These are phyloP conservation scores for Lunasporangiospora selenospora DNA, from an alignment of 192 early-diverging fungal genomes.

Conservation along the genomic window DNA sequence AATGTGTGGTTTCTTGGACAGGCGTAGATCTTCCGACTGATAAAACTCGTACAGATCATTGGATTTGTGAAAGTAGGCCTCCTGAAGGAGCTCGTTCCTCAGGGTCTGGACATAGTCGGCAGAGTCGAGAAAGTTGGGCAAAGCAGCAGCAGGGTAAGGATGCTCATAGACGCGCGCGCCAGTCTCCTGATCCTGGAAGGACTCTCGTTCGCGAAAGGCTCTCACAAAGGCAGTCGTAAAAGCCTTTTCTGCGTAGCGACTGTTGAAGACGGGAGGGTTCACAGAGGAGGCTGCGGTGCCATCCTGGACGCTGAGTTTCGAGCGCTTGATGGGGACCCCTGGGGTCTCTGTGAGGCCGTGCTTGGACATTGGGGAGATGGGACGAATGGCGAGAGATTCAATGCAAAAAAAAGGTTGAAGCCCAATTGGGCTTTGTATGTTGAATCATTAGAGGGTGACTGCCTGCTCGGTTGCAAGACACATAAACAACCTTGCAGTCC, in stretches of 20 bases:
- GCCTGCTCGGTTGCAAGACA: no score
- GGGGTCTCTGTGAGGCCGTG: slow-evolving; percentile 7
- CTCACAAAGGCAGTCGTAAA: slow-evolving; percentile 35
- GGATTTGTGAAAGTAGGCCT: slow-evolving; percentile 56
- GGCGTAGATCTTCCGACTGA: slow-evolving; percentile 68
- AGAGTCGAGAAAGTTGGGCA: slow-evolving; percentile 49
- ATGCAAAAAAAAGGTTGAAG: neutral
- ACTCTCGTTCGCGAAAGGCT: slow-evolving; percentile 38
- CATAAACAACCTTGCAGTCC: slow-evolving; percentile 8
- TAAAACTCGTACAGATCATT: slow-evolving; percentile 78
- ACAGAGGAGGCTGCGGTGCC: neutral
- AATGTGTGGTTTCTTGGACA: slow-evolving; percentile 48
- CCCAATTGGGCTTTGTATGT: neutral
- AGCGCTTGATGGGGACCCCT: slow-evolving; percentile 12
- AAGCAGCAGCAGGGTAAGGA: slow-evolving; percentile 43
- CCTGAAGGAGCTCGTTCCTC: slow-evolving; percentile 43
- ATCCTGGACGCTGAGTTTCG: slow-evolving; percentile 15
- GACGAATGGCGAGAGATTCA: neutral
- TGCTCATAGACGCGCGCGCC: slow-evolving; percentile 14
- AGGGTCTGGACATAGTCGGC: slow-evolving; percentile 34
- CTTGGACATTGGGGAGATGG: slow-evolving; percentile 25
- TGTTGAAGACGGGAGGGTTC: slow-evolving; percentile 41
- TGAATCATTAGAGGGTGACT: no score
- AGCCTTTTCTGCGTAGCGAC: slow-evolving; percentile 35
- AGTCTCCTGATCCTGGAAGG: slow-evolving; percentile 31